Evolutionary conservation across 352 stramenopile species (phyloP).

Genomic region (Phytophthora foliorum): DNA sequence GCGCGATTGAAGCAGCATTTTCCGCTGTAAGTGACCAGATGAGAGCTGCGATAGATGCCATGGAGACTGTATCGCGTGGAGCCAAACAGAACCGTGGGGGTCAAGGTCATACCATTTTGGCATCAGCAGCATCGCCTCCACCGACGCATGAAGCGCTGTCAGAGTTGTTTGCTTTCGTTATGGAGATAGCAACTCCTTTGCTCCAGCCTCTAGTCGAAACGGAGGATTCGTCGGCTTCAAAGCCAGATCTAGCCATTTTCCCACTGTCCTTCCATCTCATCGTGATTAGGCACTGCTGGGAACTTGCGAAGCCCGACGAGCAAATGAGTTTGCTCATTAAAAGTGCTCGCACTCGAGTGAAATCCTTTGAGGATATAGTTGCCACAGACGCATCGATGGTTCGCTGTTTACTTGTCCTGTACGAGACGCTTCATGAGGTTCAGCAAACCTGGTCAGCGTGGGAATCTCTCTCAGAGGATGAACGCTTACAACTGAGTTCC

Average conservation of each 20-base stretch:
- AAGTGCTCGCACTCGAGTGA: constrained; percentile 29
- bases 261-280: constrained; percentile 48
- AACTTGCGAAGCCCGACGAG: constrained; percentile 26
- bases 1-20: constrained; percentile 42
- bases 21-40: constrained; percentile 38
- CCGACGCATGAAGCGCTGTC: constrained; percentile 13
- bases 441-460: constrained; percentile 25
- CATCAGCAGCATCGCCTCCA: neutral
- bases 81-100: constrained; percentile 11
- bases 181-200: constrained; percentile 46
- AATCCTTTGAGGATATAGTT: neutral
- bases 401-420: constrained; percentile 40
- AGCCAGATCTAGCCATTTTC: constrained; percentile 22
- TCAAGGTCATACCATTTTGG: constrained; percentile 8
- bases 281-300: constrained; percentile 36
- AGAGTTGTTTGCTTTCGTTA: constrained; percentile 48
- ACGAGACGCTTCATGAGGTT: constrained; percentile 33
- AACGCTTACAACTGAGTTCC: constrained; percentile 4
- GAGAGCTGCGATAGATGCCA: constrained; percentile 47
- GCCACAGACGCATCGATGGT: constrained; percentile 16
- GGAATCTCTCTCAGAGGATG: constrained; percentile 26
- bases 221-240: neutral
- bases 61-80: constrained; percentile 31
- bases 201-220: constrained; percentile 20
- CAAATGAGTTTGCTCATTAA: constrained; percentile 33